Percentiles rank a stretch among this genome's conserved stretches.
phyloP scores from a whole-genome alignment of 768 basidiomycete species.

The Termitomyces sp. region DNA sequence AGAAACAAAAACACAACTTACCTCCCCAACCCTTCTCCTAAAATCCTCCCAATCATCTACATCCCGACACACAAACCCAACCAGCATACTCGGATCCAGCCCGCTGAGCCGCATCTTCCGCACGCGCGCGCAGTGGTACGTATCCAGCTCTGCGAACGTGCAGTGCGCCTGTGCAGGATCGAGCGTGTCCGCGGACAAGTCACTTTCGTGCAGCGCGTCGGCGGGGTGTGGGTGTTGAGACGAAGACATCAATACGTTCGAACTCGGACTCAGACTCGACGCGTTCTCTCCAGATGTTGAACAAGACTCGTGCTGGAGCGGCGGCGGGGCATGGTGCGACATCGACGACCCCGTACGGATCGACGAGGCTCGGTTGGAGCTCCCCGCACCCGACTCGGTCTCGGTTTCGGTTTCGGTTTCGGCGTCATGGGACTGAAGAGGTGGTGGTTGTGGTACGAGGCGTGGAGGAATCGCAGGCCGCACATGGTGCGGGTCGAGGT shows the following conservation, averaged over 20 bases:
- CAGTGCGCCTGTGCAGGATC: slow-evolving; percentile 63
- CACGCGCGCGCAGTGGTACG: slow-evolving; percentile 96
- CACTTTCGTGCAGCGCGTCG: slow-evolving; percentile 21
- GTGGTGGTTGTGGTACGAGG: slow-evolving; percentile 32
- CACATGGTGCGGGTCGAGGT: slow-evolving; percentile 78
- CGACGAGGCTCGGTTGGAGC: slow-evolving; percentile 28
- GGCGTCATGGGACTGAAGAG: too few relatives aligned
- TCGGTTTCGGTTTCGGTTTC: too few relatives aligned
- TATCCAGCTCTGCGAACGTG: slow-evolving; percentile 65
- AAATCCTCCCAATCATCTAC: slow-evolving; percentile 90
- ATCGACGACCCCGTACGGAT: slow-evolving; percentile 51
- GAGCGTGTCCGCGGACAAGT: slow-evolving; percentile 17
- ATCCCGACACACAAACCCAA: slow-evolving; percentile 85
- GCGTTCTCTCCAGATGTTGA: slow-evolving; percentile 27
- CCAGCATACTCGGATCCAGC: slow-evolving; percentile 95
- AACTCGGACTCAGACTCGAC: slow-evolving; percentile 6
- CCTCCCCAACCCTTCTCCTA: slow-evolving; percentile 65
- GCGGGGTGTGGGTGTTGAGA: slow-evolving; percentile 9
- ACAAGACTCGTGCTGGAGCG: slow-evolving; percentile 61
- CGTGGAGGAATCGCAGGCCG: slow-evolving; percentile 74
- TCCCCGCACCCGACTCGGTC: slow-evolving; percentile 15
- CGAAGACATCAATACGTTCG: too few relatives aligned
- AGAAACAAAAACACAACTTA: slow-evolving; percentile 33
- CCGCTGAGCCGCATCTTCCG: slow-evolving; percentile 91
- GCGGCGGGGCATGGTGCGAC: slow-evolving; percentile 53